These are phyloP conservation scores for Xenoacremonium recifei DNA, from an alignment of 2,329 filamentous ascomycete genomes.

Conservation along the genomic window DNA sequence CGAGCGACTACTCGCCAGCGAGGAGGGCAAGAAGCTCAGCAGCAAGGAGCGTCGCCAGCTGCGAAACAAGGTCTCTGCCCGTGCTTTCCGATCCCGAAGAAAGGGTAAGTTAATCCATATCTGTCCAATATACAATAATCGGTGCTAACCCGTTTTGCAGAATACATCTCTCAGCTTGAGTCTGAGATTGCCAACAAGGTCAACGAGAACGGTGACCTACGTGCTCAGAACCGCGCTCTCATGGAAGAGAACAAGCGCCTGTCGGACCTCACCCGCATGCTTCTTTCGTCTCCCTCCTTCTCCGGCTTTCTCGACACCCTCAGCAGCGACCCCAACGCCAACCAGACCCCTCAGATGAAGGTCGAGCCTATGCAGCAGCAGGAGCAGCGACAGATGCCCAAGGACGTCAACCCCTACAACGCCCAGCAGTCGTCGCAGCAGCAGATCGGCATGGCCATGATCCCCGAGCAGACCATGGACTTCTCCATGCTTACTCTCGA, in stretches of 20 bases:
- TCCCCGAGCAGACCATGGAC: conserved; percentile 76
- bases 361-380: conserved; percentile 37
- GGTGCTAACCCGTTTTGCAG: conserved; percentile 45
- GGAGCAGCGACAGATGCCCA: conserved; percentile 53
- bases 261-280: conserved; percentile 75
- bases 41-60: conserved; percentile 96
- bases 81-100: conserved; percentile 94
- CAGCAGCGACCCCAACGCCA: conserved; percentile 55
- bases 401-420: conserved; percentile 64
- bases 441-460: conserved; percentile 78
- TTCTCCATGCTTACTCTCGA: conserved; percentile 68
- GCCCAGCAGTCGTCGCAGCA: conserved; percentile 56
- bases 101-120: conserved; percentile 69
- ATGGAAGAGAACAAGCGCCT: conserved; percentile 83
- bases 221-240: conserved; percentile 76
- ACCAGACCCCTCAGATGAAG: conserved; percentile 38
- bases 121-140: conserved; percentile 13
- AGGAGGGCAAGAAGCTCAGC: conserved; percentile 98
- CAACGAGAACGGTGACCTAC: conserved; percentile 79
- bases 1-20: conserved; percentile 87
- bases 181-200: conserved; percentile 80
- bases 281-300: conserved; percentile 78
- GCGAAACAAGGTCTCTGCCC: conserved; percentile 98
- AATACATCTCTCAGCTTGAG: conserved; percentile 96
- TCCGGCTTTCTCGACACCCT: conserved; percentile 75